phyloP scores from a whole-genome alignment of 1,284 basidiomycete genomes.

The Mycena citricolor region DNA sequence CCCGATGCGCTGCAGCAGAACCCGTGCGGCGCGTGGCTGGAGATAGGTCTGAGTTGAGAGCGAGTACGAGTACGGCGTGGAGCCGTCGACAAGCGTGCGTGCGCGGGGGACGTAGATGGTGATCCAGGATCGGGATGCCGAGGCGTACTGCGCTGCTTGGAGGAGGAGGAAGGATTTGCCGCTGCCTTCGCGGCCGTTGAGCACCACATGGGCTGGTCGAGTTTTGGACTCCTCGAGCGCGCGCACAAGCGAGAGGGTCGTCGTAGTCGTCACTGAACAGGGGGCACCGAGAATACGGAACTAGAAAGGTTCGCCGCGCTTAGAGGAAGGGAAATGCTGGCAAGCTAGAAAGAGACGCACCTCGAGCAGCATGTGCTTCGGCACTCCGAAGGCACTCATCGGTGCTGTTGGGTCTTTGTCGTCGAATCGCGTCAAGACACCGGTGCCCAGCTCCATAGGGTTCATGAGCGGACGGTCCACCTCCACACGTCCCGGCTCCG shows the following conservation, averaged over 20 bases:
- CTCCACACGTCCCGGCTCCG: slow-evolving; percentile 9
- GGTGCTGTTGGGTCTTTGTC: slow-evolving; percentile 11
- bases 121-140: slow-evolving; percentile 68
- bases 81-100: slow-evolving; percentile 78
- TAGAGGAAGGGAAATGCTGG: neutral
- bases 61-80: slow-evolving; percentile 76
- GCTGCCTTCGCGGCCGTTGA: slow-evolving; percentile 77
- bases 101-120: slow-evolving; percentile 82
- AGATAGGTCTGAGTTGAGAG: slow-evolving; percentile 74
- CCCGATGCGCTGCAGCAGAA: slow-evolving; percentile 59
- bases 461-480: slow-evolving; percentile 7
- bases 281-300: slow-evolving; percentile 66
- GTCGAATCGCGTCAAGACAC: slow-evolving; percentile 9
- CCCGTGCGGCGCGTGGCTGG: slow-evolving; percentile 67
- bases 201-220: slow-evolving; percentile 54
- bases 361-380: slow-evolving; percentile 63
- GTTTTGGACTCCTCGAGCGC: slow-evolving; percentile 49
- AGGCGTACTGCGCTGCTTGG: slow-evolving; percentile 77
- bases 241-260: slow-evolving; percentile 41
- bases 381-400: slow-evolving; percentile 58
- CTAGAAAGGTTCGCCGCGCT: no score
- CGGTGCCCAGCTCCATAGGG: slow-evolving; percentile 5
- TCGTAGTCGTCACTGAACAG: slow-evolving; percentile 46
- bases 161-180: slow-evolving; percentile 86
- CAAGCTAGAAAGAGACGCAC: slow-evolving; percentile 36